These are phyloP conservation scores for Drechslerella coelobrocha DNA, from an alignment of 2,329 filamentous ascomycete genomes.

Conservation along the genomic window DNA sequence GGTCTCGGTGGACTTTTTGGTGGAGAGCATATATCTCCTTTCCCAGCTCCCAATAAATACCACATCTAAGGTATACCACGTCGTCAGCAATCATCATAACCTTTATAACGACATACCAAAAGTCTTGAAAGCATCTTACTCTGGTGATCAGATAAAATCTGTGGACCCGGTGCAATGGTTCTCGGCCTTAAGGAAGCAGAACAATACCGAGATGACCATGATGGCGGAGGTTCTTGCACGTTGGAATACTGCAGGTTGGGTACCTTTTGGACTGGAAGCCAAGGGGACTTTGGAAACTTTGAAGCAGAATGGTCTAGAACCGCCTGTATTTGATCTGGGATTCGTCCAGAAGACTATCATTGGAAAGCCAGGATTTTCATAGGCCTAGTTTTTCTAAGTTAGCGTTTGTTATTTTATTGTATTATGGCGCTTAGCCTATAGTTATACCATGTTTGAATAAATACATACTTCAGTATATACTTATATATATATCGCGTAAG, in stretches of 20 bases:
- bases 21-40: conserved; percentile 23
- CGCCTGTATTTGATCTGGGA: conserved; percentile 5
- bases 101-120: conserved; percentile 22
- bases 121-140: conserved; percentile 12
- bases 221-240: conserved; percentile 25
- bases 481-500: no score
- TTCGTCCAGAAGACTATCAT: conserved; percentile 22
- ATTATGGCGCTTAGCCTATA: no score
- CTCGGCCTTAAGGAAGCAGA: conserved; percentile 10
- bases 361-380: conserved; percentile 17
- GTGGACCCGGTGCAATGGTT: conserved; percentile 23
- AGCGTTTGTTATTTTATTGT: no score
- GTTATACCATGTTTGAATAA: no score
- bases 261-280: conserved; percentile 21
- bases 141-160: conserved; percentile 11
- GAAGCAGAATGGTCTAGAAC: conserved; percentile 16
- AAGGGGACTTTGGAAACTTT: conserved; percentile 15
- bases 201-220: conserved; percentile 27
- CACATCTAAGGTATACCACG: conserved; percentile 21
- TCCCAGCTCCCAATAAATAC: conserved; percentile 8
- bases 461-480: no score
- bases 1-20: conserved; percentile 24
- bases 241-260: conserved; percentile 22
- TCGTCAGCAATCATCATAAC: conserved; percentile 18
- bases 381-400: no score